Evolutionary conservation across 176 grass and related monocot genomes (phyloP).

Genomic region (Phoenix roebelenii): DNA sequence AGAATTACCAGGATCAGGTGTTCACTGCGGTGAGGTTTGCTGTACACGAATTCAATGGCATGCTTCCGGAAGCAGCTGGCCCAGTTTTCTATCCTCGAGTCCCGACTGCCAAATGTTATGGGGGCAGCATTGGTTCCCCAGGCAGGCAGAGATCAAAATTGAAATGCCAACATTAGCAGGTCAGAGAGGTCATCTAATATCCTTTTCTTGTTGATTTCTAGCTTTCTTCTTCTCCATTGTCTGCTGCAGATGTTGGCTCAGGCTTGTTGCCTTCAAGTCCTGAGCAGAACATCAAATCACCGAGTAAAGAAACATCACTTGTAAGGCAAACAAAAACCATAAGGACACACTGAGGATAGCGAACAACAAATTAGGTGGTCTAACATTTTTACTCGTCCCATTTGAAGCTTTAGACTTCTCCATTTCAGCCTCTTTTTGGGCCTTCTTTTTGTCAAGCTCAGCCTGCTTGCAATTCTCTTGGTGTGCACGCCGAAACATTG

Average conservation of each 20-base stretch:
- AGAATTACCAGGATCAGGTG: no score
- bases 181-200: conserved; percentile 40
- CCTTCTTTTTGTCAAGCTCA: conserved; percentile 90
- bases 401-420: conserved; percentile 52
- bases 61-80: no score
- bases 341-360: not conserved
- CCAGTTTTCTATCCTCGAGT: no score
- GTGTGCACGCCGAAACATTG: conserved; percentile 78
- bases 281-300: conserved; percentile 6
- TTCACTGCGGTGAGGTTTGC: no score
- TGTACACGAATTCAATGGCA: no score
- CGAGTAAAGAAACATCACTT: not conserved
- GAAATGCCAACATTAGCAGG: conserved; percentile 2
- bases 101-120: not conserved
- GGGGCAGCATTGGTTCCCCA: conserved; percentile 24
- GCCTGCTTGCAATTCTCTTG: conserved; percentile 91
- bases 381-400: conserved; percentile 38
- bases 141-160: conserved; percentile 15
- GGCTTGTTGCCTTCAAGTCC: conserved; percentile 49
- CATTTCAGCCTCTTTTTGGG: conserved; percentile 67
- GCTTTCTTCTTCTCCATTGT: conserved; percentile 45
- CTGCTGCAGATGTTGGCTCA: conserved; percentile 54
- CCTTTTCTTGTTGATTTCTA: conserved; percentile 48
- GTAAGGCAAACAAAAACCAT: conserved; percentile 3
- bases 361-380: conserved; percentile 6